Percentiles rank a stretch among this genome's conserved stretches.
Evolutionary conservation across 2,329 filamentous ascomycete species (phyloP).

Genomic region (Alternaria metachromatica): DNA sequence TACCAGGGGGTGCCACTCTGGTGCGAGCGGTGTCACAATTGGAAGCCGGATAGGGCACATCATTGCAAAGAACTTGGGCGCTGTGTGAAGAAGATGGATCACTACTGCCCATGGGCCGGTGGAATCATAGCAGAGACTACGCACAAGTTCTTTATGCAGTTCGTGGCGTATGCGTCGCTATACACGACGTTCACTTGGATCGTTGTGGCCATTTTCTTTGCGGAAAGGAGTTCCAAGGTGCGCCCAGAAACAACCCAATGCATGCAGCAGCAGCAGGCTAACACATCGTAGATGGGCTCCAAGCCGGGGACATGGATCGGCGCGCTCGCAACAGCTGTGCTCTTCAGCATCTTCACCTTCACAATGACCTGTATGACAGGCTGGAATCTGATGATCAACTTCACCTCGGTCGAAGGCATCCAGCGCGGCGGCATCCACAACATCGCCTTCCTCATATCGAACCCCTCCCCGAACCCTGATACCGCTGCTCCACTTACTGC

Average conservation of each 20-base stretch:
- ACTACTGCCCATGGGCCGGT: constrained; percentile 96
- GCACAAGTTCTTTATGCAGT: constrained; percentile 94
- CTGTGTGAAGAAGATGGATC: constrained; percentile 90
- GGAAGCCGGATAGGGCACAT: constrained; percentile 87
- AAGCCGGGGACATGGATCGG: constrained; percentile 62
- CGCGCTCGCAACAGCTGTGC: constrained; percentile 67
- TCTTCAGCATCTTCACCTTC: constrained; percentile 82
- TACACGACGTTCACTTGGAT: constrained; percentile 71
- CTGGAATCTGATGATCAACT: constrained; percentile 73
- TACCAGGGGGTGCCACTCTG: constrained; percentile 79
- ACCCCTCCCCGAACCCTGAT: constrained; percentile 14
- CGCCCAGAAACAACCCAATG: constrained; percentile 18
- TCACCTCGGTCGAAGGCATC: constrained; percentile 84
- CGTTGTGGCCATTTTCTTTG: constrained; percentile 69
- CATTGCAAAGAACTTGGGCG: constrained; percentile 83
- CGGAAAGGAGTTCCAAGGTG: constrained; percentile 59
- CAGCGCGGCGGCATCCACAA: constrained; percentile 67
- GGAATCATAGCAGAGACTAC: constrained; percentile 85
- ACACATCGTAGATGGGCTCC: constrained; percentile 21
- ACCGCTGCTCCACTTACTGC: constrained; percentile 9
- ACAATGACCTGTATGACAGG: constrained; percentile 78
- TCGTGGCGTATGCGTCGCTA: constrained; percentile 74
- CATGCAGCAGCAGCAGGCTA: not conserved
- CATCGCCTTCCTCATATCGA: constrained; percentile 69
- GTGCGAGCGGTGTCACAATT: constrained; percentile 83